Evolutionary conservation across 768 basidiomycete genomes (phyloP).

Genomic region (Boletus pseudo-olivaceus): DNA sequence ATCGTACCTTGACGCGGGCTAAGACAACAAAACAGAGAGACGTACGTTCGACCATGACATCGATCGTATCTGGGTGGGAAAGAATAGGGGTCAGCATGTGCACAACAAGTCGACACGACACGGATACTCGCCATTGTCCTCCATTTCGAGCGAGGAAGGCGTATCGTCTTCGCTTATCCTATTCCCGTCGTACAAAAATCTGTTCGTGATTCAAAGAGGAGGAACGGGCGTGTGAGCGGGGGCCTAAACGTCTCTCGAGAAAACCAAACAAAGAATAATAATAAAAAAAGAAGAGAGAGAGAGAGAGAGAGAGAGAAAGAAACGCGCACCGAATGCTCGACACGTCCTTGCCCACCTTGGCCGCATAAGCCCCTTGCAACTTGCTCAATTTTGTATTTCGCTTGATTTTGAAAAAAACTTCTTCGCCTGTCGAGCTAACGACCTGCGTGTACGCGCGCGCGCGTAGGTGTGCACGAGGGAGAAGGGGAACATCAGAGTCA

Average conservation of each 20-base stretch:
- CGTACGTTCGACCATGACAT: conserved; percentile 96
- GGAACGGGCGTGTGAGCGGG: not conserved
- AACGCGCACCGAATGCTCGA: conserved; percentile 75
- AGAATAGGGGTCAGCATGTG: conserved; percentile 4
- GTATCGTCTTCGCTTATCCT: conserved; percentile 90
- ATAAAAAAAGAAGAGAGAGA: conserved; percentile 1
- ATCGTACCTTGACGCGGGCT: not conserved
- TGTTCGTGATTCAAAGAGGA: conserved; percentile 25
- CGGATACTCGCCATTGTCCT: conserved; percentile 66
- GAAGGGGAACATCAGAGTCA: not conserved
- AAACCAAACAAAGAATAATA: not conserved
- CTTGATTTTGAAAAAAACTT: conserved; percentile 98
- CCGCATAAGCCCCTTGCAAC: conserved; percentile 88
- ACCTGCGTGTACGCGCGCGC: conserved; percentile 43
- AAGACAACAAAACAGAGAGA: not conserved
- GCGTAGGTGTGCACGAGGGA: not conserved
- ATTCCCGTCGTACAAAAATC: conserved; percentile 87
- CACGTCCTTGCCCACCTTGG: conserved; percentile 89
- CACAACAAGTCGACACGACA: not conserved
- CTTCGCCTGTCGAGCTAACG: conserved; percentile 70
- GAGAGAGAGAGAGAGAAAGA: conserved; percentile 1
- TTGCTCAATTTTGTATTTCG: conserved; percentile 89
- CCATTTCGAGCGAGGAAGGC: conserved; percentile 80
- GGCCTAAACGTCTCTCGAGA: not conserved
- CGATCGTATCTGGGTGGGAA: conserved; percentile 68